Evolutionary conservation across 208 protist genomes (phyloP).

Genomic region (Sergeia podlipaevii): DNA sequence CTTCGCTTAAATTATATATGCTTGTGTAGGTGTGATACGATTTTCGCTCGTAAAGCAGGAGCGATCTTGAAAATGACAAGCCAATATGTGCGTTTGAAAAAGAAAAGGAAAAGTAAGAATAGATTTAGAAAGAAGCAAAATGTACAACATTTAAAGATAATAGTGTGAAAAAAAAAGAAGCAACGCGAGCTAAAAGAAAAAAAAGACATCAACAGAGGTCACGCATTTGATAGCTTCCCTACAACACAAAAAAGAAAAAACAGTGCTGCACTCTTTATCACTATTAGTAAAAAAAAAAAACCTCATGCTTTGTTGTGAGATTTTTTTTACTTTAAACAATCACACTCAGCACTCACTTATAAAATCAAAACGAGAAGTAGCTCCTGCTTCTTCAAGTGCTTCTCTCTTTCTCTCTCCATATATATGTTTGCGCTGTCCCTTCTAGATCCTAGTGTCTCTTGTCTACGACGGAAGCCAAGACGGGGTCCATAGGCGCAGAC

Average conservation of each 20-base stretch:
- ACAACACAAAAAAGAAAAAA: neutral
- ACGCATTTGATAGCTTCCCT: too few species aligned
- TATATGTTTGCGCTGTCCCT: too few species aligned
- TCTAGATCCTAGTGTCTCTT: neutral
- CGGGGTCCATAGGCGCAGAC: conserved; percentile 77
- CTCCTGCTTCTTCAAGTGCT: too few species aligned
- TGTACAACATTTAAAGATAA: neutral
- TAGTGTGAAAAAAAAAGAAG: conserved; percentile 4
- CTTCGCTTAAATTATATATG: too few species aligned
- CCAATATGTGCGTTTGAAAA: conserved; percentile 6
- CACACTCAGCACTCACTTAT: too few species aligned
- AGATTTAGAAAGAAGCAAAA: neutral
- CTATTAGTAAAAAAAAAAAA: too few species aligned
- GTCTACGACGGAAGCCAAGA: conserved; percentile 46
- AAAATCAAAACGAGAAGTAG: too few species aligned
- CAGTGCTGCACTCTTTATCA: neutral
- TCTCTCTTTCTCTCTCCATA: too few species aligned
- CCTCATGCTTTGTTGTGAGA: too few species aligned
- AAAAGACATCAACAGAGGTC: conserved; percentile 11
- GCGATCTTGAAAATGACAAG: neutral
- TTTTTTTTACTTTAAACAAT: too few species aligned
- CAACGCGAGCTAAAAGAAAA: conserved; percentile 9
- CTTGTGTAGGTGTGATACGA: too few species aligned
- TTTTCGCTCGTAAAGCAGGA: too few species aligned
- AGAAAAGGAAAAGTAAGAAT: conserved; percentile 6